phyloP scores from a whole-genome alignment of 1,284 basidiomycete genomes.

The Xerocomus nothofagi region DNA sequence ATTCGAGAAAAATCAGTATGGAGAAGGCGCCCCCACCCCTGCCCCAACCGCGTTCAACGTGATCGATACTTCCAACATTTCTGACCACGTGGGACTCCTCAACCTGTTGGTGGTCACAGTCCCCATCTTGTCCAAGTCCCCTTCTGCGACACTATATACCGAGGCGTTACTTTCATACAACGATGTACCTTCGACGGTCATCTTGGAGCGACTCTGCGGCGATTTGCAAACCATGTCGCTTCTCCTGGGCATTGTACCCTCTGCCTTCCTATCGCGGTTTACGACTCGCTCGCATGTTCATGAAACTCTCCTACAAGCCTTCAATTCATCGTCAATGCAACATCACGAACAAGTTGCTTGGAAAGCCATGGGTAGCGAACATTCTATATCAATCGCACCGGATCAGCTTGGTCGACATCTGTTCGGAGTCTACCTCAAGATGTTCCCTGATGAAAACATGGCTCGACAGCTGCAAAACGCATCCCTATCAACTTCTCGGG shows the following conservation, averaged over 20 bases:
- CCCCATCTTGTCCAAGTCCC: conserved; percentile 37
- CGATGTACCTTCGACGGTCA: conserved; percentile 31
- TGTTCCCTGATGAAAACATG: conserved; percentile 40
- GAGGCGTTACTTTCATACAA: conserved; percentile 39
- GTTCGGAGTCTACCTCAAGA: conserved; percentile 45
- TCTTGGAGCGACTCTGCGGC: conserved; percentile 38
- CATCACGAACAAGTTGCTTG: conserved; percentile 46
- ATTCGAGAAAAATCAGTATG: conserved; percentile 40
- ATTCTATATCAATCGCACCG: conserved; percentile 28
- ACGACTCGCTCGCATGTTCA: conserved; percentile 44
- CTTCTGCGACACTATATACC: conserved; percentile 41
- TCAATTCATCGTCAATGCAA: conserved; percentile 23
- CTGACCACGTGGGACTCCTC: conserved; percentile 50
- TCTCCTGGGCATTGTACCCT: conserved; percentile 44
- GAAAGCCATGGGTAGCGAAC: conserved; percentile 34
- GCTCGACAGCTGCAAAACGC: conserved; percentile 9
- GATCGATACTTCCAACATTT: conserved; percentile 56
- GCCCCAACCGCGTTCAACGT: conserved; percentile 48
- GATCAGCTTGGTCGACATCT: conserved; percentile 42
- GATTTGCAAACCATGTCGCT: conserved; percentile 42
- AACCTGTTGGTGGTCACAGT: conserved; percentile 45
- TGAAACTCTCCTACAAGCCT: conserved; percentile 35
- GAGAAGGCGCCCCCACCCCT: conserved; percentile 4
- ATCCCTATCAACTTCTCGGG: conserved; percentile 1
- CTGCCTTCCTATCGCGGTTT: conserved; percentile 43